phyloP scores from a whole-genome alignment of 345 rosid genomes.

The Hibiscus tridactylites region DNA sequence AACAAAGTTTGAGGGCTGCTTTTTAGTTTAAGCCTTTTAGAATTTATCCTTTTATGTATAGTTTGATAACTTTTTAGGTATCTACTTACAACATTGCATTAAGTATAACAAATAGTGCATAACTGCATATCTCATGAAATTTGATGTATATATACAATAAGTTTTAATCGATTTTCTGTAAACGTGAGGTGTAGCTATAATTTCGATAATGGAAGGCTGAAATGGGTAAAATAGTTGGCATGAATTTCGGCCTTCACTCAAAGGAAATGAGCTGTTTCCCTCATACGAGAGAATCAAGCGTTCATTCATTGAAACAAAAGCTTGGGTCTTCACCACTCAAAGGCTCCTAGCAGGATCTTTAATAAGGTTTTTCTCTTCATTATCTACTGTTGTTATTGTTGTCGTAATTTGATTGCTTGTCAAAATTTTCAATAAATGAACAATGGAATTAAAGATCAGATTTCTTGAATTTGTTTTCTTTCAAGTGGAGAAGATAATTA shows the following conservation, averaged over 20 bases:
- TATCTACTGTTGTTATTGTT: background rate
- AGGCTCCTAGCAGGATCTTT: background rate
- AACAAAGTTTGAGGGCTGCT: too few species aligned
- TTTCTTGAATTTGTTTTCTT: too few species aligned
- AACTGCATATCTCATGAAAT: too few species aligned
- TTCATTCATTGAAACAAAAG: background rate
- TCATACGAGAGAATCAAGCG: background rate
- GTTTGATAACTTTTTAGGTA: too few species aligned
- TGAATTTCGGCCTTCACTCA: background rate
- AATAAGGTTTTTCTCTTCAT: background rate
- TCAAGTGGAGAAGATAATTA: too few species aligned
- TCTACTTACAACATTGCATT: too few species aligned
- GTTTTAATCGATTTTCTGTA: background rate
- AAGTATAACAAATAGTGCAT: too few species aligned
- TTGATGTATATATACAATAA: too few species aligned
- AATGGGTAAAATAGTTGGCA: background rate
- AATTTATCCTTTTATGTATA: too few species aligned
- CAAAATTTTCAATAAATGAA: background rate
- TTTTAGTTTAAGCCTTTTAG: too few species aligned
- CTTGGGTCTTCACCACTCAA: background rate
- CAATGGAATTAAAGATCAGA: background rate
- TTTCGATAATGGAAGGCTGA: background rate
- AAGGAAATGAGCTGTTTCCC: background rate
- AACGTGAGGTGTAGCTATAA: constrained; percentile 1
- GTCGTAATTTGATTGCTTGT: background rate